A percentile compares a stretch with the other conserved stretches of the same genome.
Conservation (phyloP, 768 basidiomycete genomes). For the Roridomyces roridus region DNA sequence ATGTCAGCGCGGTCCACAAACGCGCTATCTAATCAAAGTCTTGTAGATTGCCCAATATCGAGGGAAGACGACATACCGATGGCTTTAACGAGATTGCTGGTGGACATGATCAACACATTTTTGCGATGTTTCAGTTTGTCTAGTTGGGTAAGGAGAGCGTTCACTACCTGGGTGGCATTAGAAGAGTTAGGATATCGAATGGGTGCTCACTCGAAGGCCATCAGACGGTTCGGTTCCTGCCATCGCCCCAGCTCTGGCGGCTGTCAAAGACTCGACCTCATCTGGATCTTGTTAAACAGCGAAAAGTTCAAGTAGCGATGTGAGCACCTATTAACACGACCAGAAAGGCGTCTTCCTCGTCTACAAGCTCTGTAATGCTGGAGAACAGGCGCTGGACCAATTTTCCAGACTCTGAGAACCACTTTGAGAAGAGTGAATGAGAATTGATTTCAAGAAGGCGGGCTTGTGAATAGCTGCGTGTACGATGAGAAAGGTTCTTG, state of each 20-base stretch:
- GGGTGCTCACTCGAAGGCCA: slow-evolving; percentile 74
- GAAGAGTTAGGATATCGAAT: neutral
- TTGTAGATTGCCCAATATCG: neutral
- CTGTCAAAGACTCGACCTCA: slow-evolving; percentile 95
- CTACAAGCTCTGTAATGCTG: slow-evolving; percentile 88
- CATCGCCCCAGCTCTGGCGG: slow-evolving; percentile 93
- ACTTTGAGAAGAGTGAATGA: slow-evolving; percentile 96
- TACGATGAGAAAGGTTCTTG: slow-evolving; percentile 5
- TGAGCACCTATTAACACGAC: slow-evolving; percentile 88
- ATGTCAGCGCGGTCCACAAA: slow-evolving; percentile 98
- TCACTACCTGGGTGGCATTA: slow-evolving; percentile 78
- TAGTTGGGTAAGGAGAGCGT: slow-evolving; percentile 94
- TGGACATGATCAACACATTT: slow-evolving; percentile 96
- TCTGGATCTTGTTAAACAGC: slow-evolving; percentile 52
- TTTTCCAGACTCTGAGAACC: slow-evolving; percentile 99
- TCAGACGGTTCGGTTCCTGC: slow-evolving; percentile 96
- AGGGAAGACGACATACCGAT: slow-evolving; percentile 65
- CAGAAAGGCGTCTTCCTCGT: slow-evolving; percentile 91
- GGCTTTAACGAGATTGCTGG: slow-evolving; percentile 92
- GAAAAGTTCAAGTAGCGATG: neutral
- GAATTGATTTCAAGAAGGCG: slow-evolving; percentile 97
- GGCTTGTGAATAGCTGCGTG: slow-evolving; percentile 77
- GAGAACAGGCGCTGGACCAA: slow-evolving; percentile 93
- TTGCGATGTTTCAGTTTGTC: slow-evolving; percentile 93
- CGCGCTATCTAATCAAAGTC: slow-evolving; percentile 70